These are phyloP conservation scores for Tritrichomonas musculus DNA, from an alignment of 208 protist genomes.

Conservation along the genomic window DNA sequence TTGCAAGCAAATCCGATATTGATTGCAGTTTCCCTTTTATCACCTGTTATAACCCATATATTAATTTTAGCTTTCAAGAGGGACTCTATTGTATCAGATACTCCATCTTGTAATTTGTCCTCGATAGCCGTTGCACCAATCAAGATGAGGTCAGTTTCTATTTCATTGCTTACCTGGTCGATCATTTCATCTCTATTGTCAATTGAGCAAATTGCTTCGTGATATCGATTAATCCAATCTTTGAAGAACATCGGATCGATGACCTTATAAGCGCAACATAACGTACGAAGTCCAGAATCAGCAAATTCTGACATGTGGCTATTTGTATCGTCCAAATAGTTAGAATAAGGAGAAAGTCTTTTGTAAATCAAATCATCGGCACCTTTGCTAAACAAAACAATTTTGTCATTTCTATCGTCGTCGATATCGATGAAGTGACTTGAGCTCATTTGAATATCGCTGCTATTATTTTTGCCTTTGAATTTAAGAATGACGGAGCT, in stretches of 20 bases:
- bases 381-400: slow-evolving; percentile 43
- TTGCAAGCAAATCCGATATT: slow-evolving; percentile 61
- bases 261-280: slow-evolving; percentile 9
- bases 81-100: slow-evolving; percentile 60
- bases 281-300: not conserved
- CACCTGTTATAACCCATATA: slow-evolving; percentile 96
- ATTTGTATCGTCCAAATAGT: not conserved
- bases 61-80: slow-evolving; percentile 66
- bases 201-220: slow-evolving; percentile 37
- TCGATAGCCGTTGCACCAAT: slow-evolving; percentile 48
- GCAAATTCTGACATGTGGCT: not conserved
- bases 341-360: not conserved
- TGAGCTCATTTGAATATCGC: not conserved
- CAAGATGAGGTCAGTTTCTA: slow-evolving; percentile 38
- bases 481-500: slow-evolving; percentile 36
- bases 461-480: not conserved
- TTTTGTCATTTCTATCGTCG: no score
- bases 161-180: slow-evolving; percentile 3
- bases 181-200: slow-evolving; percentile 36
- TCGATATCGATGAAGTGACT: no score
- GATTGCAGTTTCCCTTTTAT: slow-evolving; percentile 89
- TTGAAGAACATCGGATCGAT: not conserved
- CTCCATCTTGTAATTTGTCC: slow-evolving; percentile 81
- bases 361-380: slow-evolving; percentile 37
- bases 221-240: not conserved